These are phyloP conservation scores for Dipteronia sinensis DNA, from an alignment of 345 rosid species.

Conservation along the genomic window DNA sequence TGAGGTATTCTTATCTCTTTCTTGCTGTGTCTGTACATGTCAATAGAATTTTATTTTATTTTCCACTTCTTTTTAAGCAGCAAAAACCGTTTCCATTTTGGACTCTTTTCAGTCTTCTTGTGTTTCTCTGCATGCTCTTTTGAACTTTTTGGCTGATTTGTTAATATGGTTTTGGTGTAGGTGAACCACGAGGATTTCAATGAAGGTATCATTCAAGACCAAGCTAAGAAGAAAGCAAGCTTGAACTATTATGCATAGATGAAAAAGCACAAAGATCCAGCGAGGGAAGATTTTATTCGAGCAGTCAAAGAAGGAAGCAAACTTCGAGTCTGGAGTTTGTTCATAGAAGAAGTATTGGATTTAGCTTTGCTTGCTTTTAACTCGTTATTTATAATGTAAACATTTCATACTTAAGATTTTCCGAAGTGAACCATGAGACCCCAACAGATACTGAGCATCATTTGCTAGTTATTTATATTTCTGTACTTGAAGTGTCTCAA, in stretches of 20 bases:
- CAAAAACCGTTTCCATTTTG: neutral
- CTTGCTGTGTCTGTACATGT: too few relatives aligned
- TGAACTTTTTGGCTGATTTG: neutral
- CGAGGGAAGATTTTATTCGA: neutral
- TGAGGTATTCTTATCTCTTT: conserved; percentile 81
- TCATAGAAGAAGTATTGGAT: neutral
- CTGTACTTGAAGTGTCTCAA: too few relatives aligned
- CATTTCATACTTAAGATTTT: neutral
- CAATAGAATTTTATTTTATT: neutral
- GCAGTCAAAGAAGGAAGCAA: neutral
- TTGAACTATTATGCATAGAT: conserved; percentile 86
- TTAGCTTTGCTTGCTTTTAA: neutral
- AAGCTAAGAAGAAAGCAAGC: conserved; percentile 99
- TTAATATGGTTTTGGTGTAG: conserved; percentile 40
- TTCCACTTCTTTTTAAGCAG: neutral
- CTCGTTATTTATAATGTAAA: neutral
- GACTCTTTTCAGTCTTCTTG: too few relatives aligned
- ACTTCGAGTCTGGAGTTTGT: neutral
- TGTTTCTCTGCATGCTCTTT: too few relatives aligned
- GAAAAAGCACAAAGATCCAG: too few relatives aligned
- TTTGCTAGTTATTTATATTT: too few relatives aligned
- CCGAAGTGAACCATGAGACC: neutral
- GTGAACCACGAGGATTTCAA: conserved; percentile 98
- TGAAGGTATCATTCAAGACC: conserved; percentile 98
- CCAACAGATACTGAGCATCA: too few relatives aligned